Percentiles rank a stretch among this genome's conserved stretches.
phyloP scores from a whole-genome alignment of 768 basidiomycete species.

The Imleria badia region DNA sequence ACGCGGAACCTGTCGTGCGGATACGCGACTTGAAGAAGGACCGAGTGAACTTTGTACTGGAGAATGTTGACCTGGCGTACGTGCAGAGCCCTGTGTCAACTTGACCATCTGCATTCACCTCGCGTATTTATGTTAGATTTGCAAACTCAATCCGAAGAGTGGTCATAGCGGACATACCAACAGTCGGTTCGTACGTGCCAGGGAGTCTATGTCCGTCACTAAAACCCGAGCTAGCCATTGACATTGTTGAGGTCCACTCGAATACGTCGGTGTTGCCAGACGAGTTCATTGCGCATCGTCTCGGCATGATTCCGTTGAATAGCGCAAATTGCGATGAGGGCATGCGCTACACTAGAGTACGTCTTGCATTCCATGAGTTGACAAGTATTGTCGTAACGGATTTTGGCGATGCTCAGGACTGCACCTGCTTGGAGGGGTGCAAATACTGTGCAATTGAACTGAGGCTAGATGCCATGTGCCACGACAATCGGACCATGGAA shows the following conservation, averaged over 20 bases:
- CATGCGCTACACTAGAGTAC: conserved; percentile 74
- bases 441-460: conserved; percentile 83
- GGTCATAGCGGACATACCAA: conserved; percentile 96
- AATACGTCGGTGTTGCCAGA: conserved; percentile 95
- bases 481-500: conserved; percentile 72
- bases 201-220: neutral
- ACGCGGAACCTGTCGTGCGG: conserved; percentile 66
- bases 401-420: conserved; percentile 62
- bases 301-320: conserved; percentile 90
- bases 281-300: conserved; percentile 94
- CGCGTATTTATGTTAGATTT: conserved; percentile 52
- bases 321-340: conserved; percentile 88
- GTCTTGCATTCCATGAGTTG: conserved; percentile 23
- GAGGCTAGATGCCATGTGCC: conserved; percentile 73
- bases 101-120: conserved; percentile 5
- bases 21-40: conserved; percentile 86
- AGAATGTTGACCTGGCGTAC: conserved; percentile 95
- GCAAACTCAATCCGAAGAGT: conserved; percentile 93
- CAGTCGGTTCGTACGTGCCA: conserved; percentile 67
- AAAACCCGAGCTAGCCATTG: conserved; percentile 66
- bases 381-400: neutral
- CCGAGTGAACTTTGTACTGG: conserved; percentile 86
- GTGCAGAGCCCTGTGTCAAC: conserved; percentile 28
- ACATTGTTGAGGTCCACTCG: conserved; percentile 88
- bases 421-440: conserved; percentile 83